phyloP scores from a whole-genome alignment of 225 moss, liverwort and hornwort species.

The Bryoerythrophyllum caledonicum region DNA sequence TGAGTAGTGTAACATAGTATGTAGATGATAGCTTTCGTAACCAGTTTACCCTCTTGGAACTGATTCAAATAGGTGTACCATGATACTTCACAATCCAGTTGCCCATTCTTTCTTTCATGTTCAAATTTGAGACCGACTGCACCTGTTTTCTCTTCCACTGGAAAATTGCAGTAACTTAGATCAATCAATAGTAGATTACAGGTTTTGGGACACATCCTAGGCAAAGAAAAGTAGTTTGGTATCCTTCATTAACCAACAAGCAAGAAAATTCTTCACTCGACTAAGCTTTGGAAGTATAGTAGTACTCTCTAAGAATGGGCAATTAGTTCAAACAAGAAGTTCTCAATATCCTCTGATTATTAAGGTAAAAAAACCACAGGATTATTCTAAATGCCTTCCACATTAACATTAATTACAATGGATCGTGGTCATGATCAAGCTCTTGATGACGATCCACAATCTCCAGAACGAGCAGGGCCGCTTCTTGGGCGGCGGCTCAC shows the following conservation, averaged over 20 bases:
- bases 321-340: not conserved
- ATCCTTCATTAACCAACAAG: too few species aligned
- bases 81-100: not conserved
- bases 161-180: not conserved
- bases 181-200: too few species aligned
- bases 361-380: too few species aligned
- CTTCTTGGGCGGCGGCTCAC: constrained; percentile 11
- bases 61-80: not conserved
- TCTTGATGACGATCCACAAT: constrained; percentile 24
- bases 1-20: not conserved
- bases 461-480: constrained; percentile 20
- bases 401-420: not conserved
- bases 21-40: not conserved
- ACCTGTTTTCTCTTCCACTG: not conserved
- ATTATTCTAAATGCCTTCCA: too few species aligned
- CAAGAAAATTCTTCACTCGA: not conserved
- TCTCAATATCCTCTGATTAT: too few species aligned
- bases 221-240: not conserved
- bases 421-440: not conserved
- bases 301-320: not conserved
- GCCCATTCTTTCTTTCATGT: not conserved
- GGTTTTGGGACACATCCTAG: not conserved
- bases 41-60: not conserved
- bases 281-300: not conserved
- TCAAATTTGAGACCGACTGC: not conserved